A percentile compares a stretch with the other conserved stretches of the same genome.
phyloP scores from a whole-genome alignment of 2,329 filamentous ascomycete genomes.

The Cylindrodendrum hubeiense region DNA sequence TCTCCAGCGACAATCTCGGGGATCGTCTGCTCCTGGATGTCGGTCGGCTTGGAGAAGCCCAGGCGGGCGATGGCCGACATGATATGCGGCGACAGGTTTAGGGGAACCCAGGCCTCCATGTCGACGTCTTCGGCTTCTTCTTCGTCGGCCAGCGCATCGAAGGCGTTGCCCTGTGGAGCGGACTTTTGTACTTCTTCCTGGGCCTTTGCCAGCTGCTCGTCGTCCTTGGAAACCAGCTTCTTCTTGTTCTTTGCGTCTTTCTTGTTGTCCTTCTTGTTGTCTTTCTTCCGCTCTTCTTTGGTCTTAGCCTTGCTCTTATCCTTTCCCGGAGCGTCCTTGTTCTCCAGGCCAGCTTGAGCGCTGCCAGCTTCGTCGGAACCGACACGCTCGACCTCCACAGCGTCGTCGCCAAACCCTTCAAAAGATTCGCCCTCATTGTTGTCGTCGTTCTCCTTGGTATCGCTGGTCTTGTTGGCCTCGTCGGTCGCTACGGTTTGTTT shows the following conservation, averaged over 20 bases:
- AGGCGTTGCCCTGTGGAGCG: conserved; percentile 62
- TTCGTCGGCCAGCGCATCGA: conserved; percentile 68
- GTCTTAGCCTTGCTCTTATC: conserved; percentile 47
- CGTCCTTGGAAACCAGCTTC: conserved; percentile 47
- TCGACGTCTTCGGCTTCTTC: conserved; percentile 70
- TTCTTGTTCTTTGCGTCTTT: conserved; percentile 48
- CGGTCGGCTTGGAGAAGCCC: conserved; percentile 83
- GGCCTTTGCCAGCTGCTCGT: conserved; percentile 50
- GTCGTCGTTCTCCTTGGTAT: conserved; percentile 30
- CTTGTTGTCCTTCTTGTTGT: conserved; percentile 41
- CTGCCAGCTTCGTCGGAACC: conserved; percentile 48
- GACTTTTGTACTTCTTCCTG: conserved; percentile 52
- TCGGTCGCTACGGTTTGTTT: conserved; percentile 37
- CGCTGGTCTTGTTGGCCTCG: conserved; percentile 53
- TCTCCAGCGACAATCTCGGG: conserved; percentile 85
- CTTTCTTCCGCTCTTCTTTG: conserved; percentile 37
- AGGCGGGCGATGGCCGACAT: conserved; percentile 82
- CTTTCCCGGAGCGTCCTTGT: conserved; percentile 44
- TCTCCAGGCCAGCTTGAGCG: conserved; percentile 48
- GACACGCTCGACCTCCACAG: conserved; percentile 49
- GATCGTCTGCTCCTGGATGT: conserved; percentile 84
- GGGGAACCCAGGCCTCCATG: conserved; percentile 81
- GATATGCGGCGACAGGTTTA: conserved; percentile 79
- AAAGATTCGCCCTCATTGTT: conserved; percentile 67
- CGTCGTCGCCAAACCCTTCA: conserved; percentile 71